Evolutionary conservation across 768 basidiomycete species (phyloP), one percentile per base, ranked within the genome.

Genomic region (Lepiota brunneoincarnata): DNA sequence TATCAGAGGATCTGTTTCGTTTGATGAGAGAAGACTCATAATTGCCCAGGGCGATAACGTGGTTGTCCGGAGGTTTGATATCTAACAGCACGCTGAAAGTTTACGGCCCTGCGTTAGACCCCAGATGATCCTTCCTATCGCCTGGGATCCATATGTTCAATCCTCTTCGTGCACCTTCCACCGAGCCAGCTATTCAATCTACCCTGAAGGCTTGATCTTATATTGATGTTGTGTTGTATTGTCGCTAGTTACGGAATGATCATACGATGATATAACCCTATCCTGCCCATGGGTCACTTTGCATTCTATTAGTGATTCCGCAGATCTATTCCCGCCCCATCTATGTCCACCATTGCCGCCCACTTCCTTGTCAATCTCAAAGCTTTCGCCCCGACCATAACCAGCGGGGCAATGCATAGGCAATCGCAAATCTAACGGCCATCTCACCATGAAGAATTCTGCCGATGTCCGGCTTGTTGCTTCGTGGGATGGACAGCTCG

Each of bases 21-120:
- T 91, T 64, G 89, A 91, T 61, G 89, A 91, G 56, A 78, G 87
- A 62, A 72, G 83, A 61, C 88, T 91, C 51, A 76, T 90, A 57
- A 86, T 74, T 46, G 70, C 72, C 4, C 67, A 68, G 21, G 70
- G 63, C 38, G 69, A 67, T 49, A 74, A 73, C 41, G 69, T 83
- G 23, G 67, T 76, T 28, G 71, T 82, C 43, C 75, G 81, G 55
- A 72, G 80, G 61, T 85, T 86, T 59, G 84, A 86, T 67, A 68
- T 84, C 43, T 86, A 65, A 73, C 57, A 39, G 36, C 41, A 47
- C 48, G 14, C 15, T 20, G 31, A 31, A 9, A 10, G 11, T 31
- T 34, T 20, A 50, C 43, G 46, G 35, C 31, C 44, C 46, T 26
- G 47, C 38, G 37, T 38, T 11, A n/a, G n/a, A n/a, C n/a, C 41